phyloP scores from a whole-genome alignment of 768 basidiomycete species.

The Paxillus ammoniavirescens region DNA sequence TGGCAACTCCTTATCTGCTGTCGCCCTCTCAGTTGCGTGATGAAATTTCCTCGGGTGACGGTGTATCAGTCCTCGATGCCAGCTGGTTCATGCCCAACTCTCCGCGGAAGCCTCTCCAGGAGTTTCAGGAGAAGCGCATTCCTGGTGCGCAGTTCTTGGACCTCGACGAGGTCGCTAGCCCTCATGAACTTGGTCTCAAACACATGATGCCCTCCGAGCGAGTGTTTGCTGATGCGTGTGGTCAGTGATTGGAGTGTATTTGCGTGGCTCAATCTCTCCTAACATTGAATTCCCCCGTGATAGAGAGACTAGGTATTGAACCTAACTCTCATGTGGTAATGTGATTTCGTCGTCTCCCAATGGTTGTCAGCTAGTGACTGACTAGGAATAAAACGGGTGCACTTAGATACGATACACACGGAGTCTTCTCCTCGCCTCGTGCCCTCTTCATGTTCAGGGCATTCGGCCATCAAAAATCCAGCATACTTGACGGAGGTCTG shows the following conservation, averaged over 20 bases:
- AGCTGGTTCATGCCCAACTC: constrained; percentile 96
- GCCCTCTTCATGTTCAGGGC: constrained; percentile 93
- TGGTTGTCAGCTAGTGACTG: constrained; percentile 1
- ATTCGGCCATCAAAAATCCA: constrained; percentile 85
- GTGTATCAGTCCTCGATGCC: constrained; percentile 58
- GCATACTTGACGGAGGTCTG: constrained; percentile 90
- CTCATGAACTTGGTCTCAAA: constrained; percentile 76
- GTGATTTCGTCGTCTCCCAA: constrained; percentile 38
- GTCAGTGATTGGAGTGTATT: constrained; percentile 43
- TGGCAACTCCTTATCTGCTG: constrained; percentile 46
- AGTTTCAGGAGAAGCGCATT: constrained; percentile 66
- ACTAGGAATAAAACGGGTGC: constrained; percentile 9
- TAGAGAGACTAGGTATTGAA: constrained; percentile 71
- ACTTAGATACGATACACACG: constrained; percentile 81
- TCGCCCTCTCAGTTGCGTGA: constrained; percentile 49
- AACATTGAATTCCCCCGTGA: constrained; percentile 15
- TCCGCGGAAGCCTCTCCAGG: constrained; percentile 63
- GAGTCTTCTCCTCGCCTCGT: constrained; percentile 90
- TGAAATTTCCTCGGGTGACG: constrained; percentile 29
- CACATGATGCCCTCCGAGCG: constrained; percentile 89
- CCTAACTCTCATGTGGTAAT: constrained; percentile 79
- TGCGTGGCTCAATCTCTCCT: neutral
- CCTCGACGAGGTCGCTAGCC: constrained; percentile 73
- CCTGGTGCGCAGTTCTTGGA: constrained; percentile 75
- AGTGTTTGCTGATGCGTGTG: constrained; percentile 75